These are phyloP conservation scores for Trichosporon faecale DNA, from an alignment of 1,284 basidiomycete genomes.

Conservation along the genomic window DNA sequence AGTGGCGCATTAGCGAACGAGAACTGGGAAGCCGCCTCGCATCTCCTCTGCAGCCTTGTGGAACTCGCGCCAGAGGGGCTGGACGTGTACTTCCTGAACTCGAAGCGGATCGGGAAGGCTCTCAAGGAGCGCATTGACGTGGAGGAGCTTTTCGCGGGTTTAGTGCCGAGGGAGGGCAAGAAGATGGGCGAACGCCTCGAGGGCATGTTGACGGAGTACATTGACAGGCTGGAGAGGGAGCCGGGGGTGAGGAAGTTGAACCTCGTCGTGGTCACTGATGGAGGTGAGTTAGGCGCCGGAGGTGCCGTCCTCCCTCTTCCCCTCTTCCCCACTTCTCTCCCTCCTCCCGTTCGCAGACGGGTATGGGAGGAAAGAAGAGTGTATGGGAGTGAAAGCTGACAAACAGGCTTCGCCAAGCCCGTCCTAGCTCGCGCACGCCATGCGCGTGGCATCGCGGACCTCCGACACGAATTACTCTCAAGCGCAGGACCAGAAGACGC, in stretches of 20 bases:
- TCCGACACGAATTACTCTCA: conserved; percentile 23
- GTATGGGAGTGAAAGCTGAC: conserved; percentile 8
- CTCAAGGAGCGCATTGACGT: conserved; percentile 40
- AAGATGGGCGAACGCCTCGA: conserved; percentile 45
- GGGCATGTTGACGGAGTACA: conserved; percentile 46
- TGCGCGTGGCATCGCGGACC: conserved; percentile 8
- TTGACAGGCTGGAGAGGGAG: conserved; percentile 39
- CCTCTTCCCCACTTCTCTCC: too few relatives aligned
- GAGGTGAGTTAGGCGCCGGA: conserved; percentile 21
- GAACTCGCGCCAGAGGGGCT: conserved; percentile 45
- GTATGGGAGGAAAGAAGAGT: too few relatives aligned
- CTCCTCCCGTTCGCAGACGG: too few relatives aligned
- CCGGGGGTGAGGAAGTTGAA: conserved; percentile 32
- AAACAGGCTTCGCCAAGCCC: conserved; percentile 34
- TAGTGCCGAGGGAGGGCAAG: conserved; percentile 43
- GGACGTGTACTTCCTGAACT: conserved; percentile 51
- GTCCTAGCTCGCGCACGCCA: conserved; percentile 24
- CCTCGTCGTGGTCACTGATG: conserved; percentile 46
- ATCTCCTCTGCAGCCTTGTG: conserved; percentile 44
- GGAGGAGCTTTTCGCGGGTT: conserved; percentile 46
- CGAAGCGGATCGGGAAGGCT: conserved; percentile 41
- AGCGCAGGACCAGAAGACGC: conserved; percentile 42
- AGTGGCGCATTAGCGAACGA: conserved; percentile 44
- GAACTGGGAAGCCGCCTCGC: conserved; percentile 42
- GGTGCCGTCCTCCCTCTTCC: background rate